Base-by-base conservation (phyloP, 1,284 basidiomycete genomes). In the Anthracocystis setariae region DNA sequence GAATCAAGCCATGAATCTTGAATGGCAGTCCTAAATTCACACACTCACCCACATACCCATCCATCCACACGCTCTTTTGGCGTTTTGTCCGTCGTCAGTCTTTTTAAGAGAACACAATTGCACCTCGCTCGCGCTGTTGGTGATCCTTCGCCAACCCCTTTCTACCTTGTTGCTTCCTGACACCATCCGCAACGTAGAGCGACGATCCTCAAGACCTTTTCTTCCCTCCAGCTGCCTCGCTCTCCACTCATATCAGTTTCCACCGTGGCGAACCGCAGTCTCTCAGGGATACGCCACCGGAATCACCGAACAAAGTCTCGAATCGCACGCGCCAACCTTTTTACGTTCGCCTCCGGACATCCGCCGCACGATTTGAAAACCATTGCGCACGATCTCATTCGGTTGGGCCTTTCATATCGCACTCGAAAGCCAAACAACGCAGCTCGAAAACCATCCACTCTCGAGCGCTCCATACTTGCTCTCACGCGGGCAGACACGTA, bases 121-220 rank as follows among this genome's bases (percentile, higher is more conserved):
- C 29, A n/a, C n/a, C n/a, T n/a, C n/a, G n/a, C n/a, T n/a, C n/a
- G n/a, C n/a, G n/a, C n/a, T n/a, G n/a, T n/a, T n/a, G n/a, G n/a
- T n/a, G n/a, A 29, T 29, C 29, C 29, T 7, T 7, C 29, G 21
- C 40, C 10, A 12, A 3, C 9, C 23, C 20, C 5, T 21, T 23
- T 17, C 18, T 42, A 15, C 40, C 8, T 15, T 39, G 10, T 42
- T 42, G 18, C 40, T 23, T 12, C 8, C 18, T 15, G 5, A 21
- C 40, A 42, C 21, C 40, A 42, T 42, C 40, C 21, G 7, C 20
- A 42, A 42, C 20, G 39, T 42, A 21, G 35, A 42, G 4, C 40
- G 15, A 23, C 3, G 40, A 10, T 23, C 12, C 18, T 9, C 40
- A 23, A 13, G 12, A 42, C 18, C 40, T 23, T 42, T 20, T 3